Base-by-base conservation (phyloP, 768 basidiomycete species). In the Daedalea quercina region DNA sequence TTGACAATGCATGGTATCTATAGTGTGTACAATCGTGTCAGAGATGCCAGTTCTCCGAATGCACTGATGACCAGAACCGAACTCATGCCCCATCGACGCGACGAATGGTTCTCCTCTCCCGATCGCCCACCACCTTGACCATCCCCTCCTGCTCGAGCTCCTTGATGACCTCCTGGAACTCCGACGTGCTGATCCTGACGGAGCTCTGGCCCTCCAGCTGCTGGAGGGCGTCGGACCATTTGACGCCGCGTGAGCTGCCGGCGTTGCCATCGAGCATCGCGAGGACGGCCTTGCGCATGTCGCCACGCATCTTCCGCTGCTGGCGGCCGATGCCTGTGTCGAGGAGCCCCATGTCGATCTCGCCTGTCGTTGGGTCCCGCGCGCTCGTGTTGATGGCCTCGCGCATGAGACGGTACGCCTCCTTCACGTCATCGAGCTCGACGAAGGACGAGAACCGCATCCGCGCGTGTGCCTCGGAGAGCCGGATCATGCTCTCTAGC, bases 291-390 rank as follows among this genome's bases (percentile, higher is more conserved):
- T 78, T 82, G 60, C 87, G 82, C 78, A 98, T 85, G 68, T 96
- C 94, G n/a, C 88, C 90, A 43, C 84, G 78, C 69, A 95, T 63
- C 67, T 84, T 85, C 59, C 93, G 76, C 70, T 94, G 89, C 23
- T 93, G 88, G 48, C 82, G 76, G 1, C 90, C 92, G 2, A 93
- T 91, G 1, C 96, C 96, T 2, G 93, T 94, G 65, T 93, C 94
- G 60, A 99, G 78, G 64, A 99, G 68, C 50, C 94, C 90, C 82
- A 97, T 90, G 67, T 98, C 94, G 64, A 97, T 95, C 77, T 94
- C 93, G 50, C 95, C 95, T 12, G 94, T 97, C 22, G 90, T 77
- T 9, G 95, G 95, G 68, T 98, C 94, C 77, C 95, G 94, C 37
- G 93, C 93, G 56, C 85, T 85, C 56, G 94, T 93, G 61, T 91